Base-by-base conservation (phyloP, 208 protist genomes). In the Leishmania mexicana region DNA sequence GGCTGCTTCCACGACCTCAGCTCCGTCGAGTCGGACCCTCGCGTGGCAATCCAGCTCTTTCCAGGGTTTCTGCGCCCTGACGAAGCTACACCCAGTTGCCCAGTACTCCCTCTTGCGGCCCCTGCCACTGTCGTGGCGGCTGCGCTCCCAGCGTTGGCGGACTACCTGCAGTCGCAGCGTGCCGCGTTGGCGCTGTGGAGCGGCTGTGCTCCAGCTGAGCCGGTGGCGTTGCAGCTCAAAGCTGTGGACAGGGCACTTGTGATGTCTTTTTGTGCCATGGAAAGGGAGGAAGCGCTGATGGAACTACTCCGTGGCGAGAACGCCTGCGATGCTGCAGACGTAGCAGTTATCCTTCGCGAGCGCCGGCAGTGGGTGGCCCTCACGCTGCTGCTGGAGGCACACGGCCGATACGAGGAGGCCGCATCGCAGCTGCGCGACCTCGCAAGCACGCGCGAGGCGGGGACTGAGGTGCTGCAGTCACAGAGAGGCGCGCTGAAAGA, bases 331-430 rank as follows among this genome's bases (percentile, higher is more conserved):
- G 76, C 84, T 19, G 70, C 80, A 13, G 86, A 91, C 21, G 75
- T 78, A 5, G 87, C 81, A 38, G 49, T 53, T 3, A 86, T 94
- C 58, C 79, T 96, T 49, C 65, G 49, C 7, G 76, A 86, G 5
- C 87, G 82, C 70, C 75, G 68, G 49, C 85, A 92, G 49, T 97
- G 94, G 94, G 87, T 91, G 58, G 80, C 88, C 13, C 79, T 93
- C 15, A 81, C 84, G 1, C 45, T 85, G 19, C 76, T 94, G 15
- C 89, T 87, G 81, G 80, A 89, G 57, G 60, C 53, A 0, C 54
- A 80, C 40, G 78, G 75, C 5, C 62, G 70, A 35, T 87, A 85
- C 40, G 81, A 85, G 11, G 81, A 78, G 21, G 80, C 88, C 0
- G 54, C 88, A 60, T 24, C 60, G 35, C n/a, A 85, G 68, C 80